These are phyloP conservation scores for Ehretia macrophylla DNA, from an alignment of 257 asterid species.

Conservation along the genomic window DNA sequence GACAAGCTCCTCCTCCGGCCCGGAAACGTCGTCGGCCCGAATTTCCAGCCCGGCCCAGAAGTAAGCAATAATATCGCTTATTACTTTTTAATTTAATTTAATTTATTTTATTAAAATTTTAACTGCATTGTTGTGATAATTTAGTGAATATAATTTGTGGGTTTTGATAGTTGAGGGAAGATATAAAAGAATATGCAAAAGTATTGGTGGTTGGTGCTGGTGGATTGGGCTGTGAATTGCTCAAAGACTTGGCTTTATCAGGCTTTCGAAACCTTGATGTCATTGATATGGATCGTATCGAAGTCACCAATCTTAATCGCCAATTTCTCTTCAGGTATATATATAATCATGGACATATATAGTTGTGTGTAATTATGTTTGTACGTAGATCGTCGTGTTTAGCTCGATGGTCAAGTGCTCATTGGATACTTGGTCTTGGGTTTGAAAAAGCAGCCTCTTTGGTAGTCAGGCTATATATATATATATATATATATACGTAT, in stretches of 20 bases:
- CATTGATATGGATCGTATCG: slow-evolving; percentile 96
- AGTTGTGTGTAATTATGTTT: neutral
- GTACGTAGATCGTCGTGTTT: too few species aligned
- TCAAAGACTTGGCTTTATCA: slow-evolving; percentile 88
- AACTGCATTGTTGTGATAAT: slow-evolving; percentile 11
- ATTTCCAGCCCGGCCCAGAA: slow-evolving; percentile 69
- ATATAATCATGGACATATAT: neutral
- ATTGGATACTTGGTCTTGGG: too few species aligned
- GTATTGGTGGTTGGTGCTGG: slow-evolving; percentile 98
- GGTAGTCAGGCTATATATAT: too few species aligned
- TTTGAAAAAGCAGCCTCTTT: too few species aligned
- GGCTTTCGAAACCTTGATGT: slow-evolving; percentile 87
- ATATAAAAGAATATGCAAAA: slow-evolving; percentile 64
- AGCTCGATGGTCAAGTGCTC: too few species aligned
- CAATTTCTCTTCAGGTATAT: slow-evolving; percentile 91
- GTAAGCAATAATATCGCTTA: slow-evolving; percentile 28
- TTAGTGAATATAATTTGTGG: slow-evolving; percentile 13
- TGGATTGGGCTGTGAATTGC: slow-evolving; percentile 97
- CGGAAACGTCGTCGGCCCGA: slow-evolving; percentile 73
- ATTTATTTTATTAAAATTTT: slow-evolving; percentile 3
- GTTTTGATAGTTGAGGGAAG: slow-evolving; percentile 64
- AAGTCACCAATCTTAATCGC: slow-evolving; percentile 92
- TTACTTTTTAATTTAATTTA: slow-evolving; percentile 15
- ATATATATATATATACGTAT: too few species aligned
- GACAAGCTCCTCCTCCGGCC: slow-evolving; percentile 92